Conservation (phyloP, 306 rosid genomes). For the Crataegus laevigata region DNA sequence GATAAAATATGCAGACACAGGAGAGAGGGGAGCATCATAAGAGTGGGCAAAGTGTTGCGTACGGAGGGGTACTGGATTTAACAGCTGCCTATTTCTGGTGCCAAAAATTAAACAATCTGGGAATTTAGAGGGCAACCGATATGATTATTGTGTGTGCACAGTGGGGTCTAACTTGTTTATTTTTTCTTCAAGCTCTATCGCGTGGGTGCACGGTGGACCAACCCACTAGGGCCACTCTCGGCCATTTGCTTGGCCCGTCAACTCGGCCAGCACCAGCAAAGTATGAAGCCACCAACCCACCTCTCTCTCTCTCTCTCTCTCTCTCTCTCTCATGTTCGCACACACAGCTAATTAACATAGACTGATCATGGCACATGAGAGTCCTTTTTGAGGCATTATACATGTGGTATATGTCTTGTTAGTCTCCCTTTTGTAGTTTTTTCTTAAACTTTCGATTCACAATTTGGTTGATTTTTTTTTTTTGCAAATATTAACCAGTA, state of each 20-base stretch:
- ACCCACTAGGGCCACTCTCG: slow-evolving; percentile 15
- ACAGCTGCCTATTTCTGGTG: slow-evolving; percentile 24
- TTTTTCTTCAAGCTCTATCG: not conserved
- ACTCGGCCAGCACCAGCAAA: slow-evolving; percentile 18
- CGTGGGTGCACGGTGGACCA: slow-evolving; percentile 17
- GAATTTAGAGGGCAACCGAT: slow-evolving; percentile 19
- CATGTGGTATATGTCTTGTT: not conserved
- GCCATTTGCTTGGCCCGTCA: slow-evolving; percentile 31
- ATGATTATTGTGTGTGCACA: slow-evolving; percentile 14
- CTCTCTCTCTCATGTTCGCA: not conserved
- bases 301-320: not conserved
- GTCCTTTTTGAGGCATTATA: not conserved
- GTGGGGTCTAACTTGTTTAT: slow-evolving; percentile 25
- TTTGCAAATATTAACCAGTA: no score
- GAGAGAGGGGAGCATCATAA: slow-evolving; percentile 2
- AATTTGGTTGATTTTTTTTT: not conserved
- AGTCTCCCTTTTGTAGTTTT: not conserved
- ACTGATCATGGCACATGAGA: not conserved
- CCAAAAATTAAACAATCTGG: slow-evolving; percentile 8
- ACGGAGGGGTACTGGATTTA: slow-evolving; percentile 60
- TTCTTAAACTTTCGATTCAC: not conserved
- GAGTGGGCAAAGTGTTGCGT: slow-evolving; percentile 33
- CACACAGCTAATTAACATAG: not conserved
- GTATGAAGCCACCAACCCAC: slow-evolving; percentile 12
- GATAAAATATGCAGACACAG: slow-evolving; percentile 2